phyloP scores from a whole-genome alignment of 805 yeast species.

The Lipomyces kockii region DNA sequence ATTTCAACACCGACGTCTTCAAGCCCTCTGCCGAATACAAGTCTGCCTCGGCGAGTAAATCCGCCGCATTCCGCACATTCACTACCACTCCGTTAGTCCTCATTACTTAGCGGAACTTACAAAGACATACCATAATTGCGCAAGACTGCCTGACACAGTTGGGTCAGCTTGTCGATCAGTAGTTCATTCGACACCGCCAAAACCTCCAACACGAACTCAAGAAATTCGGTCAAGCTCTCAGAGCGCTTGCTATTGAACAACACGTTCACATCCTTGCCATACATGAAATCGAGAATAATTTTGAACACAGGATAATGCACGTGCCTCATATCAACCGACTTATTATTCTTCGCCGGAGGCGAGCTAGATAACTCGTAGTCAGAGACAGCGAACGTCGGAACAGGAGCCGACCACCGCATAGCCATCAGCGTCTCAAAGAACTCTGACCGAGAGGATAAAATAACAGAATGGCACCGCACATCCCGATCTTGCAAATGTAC shows the following conservation, averaged over 20 bases:
- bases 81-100: constrained; percentile 22
- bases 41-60: constrained; percentile 60
- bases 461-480: constrained; percentile 51
- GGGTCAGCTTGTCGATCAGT: constrained; percentile 61
- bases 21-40: constrained; percentile 58
- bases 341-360: neutral
- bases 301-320: constrained; percentile 52
- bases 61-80: constrained; percentile 61
- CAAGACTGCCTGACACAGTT: constrained; percentile 59
- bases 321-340: constrained; percentile 50
- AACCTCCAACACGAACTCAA: constrained; percentile 60
- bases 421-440: constrained; percentile 60
- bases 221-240: constrained; percentile 49
- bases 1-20: constrained; percentile 67
- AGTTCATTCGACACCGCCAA: constrained; percentile 68
- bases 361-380: constrained; percentile 9
- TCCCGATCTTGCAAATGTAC: constrained; percentile 56
- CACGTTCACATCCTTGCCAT: constrained; percentile 52
- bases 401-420: constrained; percentile 29
- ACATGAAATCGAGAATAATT: constrained; percentile 58
- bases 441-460: constrained; percentile 59
- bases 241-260: constrained; percentile 48
- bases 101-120: constrained; percentile 20
- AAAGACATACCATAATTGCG: constrained; percentile 59
- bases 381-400: constrained; percentile 9